Conservation (phyloP, 83 land plant species). For the Picea abies region DNA sequence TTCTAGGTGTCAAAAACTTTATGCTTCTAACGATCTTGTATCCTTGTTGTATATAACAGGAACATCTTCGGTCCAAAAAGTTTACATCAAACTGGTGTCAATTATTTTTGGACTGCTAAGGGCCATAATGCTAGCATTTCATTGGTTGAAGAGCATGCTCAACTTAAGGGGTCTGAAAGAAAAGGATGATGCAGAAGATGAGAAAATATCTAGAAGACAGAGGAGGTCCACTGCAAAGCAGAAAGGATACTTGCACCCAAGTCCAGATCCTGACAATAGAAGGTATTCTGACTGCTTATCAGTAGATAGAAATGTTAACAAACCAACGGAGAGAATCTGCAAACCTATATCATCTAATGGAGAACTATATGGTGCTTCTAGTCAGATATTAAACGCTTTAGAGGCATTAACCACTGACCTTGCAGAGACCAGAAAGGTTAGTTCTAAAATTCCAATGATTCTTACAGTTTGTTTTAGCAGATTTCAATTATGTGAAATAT, state of each 20-base stretch:
- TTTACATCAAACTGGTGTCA: background rate
- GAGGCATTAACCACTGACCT: background rate
- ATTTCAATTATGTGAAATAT: background rate
- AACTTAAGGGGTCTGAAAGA: background rate
- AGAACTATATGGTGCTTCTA: background rate
- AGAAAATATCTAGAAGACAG: background rate
- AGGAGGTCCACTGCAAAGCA: background rate
- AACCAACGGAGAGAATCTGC: too few relatives aligned
- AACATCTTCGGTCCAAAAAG: background rate
- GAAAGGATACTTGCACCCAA: background rate
- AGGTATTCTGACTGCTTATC: too few relatives aligned
- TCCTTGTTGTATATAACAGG: constrained; percentile 13
- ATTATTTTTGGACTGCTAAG: constrained; percentile 1
- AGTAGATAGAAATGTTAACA: too few relatives aligned
- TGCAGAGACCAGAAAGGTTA: constrained; percentile 7
- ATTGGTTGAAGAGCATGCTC: background rate
- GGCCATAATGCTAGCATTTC: constrained; percentile 1
- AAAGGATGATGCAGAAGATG: background rate
- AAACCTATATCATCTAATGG: constrained; percentile 5
- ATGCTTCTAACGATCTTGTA: background rate
- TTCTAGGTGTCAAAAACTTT: background rate
- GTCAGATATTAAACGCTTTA: background rate
- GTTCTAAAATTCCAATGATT: background rate
- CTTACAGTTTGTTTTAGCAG: background rate
- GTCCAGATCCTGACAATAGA: background rate